Conservation (phyloP, 371 early-diverging fungal genomes). For the Rhizopus delemar region DNA sequence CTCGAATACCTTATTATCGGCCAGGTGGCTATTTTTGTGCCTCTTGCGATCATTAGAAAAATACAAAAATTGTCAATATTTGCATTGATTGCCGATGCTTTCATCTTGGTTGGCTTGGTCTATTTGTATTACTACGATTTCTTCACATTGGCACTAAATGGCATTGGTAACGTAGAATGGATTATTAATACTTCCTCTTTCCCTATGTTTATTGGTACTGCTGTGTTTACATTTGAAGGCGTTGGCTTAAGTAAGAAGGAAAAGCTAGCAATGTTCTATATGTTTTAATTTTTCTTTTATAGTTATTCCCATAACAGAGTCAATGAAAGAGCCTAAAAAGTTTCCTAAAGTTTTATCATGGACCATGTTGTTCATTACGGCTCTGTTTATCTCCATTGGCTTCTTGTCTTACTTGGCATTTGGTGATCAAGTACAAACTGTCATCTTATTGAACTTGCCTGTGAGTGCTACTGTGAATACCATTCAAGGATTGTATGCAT, state of each 20-base stretch:
- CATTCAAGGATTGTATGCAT: slow-evolving; percentile 76
- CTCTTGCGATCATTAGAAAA: slow-evolving; percentile 78
- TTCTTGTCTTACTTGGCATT: slow-evolving; percentile 78
- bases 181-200: slow-evolving; percentile 71
- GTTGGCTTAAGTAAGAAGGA: slow-evolving; percentile 68
- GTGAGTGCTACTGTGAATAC: slow-evolving; percentile 56
- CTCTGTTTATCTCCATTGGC: slow-evolving; percentile 74
- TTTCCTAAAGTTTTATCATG: slow-evolving; percentile 72
- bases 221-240: slow-evolving; percentile 89
- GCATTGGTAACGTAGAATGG: slow-evolving; percentile 64
- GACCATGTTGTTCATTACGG: slow-evolving; percentile 71
- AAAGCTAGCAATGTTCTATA: neutral
- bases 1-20: slow-evolving; percentile 60
- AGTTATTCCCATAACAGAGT: slow-evolving; percentile 69
- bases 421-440: slow-evolving; percentile 77
- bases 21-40: slow-evolving; percentile 76
- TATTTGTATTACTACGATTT: slow-evolving; percentile 78
- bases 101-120: slow-evolving; percentile 77
- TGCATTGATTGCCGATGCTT: slow-evolving; percentile 81
- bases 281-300: neutral
- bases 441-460: slow-evolving; percentile 80
- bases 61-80: slow-evolving; percentile 78
- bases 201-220: slow-evolving; percentile 84
- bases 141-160: slow-evolving; percentile 53
- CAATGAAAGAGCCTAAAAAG: slow-evolving; percentile 79